These are phyloP conservation scores for Naganishia sp. DNA, from an alignment of 1,284 basidiomycete species.

Conservation along the genomic window DNA sequence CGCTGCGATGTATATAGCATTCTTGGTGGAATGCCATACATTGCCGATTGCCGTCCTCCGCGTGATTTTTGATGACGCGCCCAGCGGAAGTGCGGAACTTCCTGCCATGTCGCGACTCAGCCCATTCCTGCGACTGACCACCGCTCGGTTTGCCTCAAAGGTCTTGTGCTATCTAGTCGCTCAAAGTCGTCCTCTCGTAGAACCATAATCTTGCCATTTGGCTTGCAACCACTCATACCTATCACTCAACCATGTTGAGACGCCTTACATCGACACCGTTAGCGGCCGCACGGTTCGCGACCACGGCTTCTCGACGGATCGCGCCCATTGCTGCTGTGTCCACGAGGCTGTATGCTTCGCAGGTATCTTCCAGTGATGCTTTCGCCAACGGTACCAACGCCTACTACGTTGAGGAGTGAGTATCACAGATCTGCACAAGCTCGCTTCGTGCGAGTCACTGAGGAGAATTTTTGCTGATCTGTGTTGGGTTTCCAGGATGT, in stretches of 20 bases:
- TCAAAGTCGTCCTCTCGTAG: not conserved
- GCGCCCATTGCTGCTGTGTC: slow-evolving; percentile 14
- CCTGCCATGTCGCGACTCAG: slow-evolving; percentile 6
- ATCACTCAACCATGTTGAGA: slow-evolving; percentile 31
- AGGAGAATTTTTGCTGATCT: slow-evolving; percentile 1
- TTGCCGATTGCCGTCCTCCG: slow-evolving; percentile 21
- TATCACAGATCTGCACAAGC: slow-evolving; percentile 7
- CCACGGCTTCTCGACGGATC: slow-evolving; percentile 14
- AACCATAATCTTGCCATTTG: slow-evolving; percentile 7
- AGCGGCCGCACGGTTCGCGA: slow-evolving; percentile 20
- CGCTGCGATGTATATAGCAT: not conserved
- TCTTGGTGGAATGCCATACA: not conserved
- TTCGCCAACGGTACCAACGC: slow-evolving; percentile 91
- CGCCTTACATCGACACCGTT: slow-evolving; percentile 28
- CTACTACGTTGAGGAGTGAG: slow-evolving; percentile 86
- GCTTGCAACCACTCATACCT: not conserved
- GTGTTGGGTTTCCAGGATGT: slow-evolving; percentile 64
- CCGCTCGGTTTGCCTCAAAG: slow-evolving; percentile 2
- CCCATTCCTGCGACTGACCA: slow-evolving; percentile 7
- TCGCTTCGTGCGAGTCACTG: too few relatives aligned
- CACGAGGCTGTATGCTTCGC: slow-evolving; percentile 25
- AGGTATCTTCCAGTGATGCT: slow-evolving; percentile 52
- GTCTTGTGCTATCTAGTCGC: not conserved
- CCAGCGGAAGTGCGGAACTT: slow-evolving; percentile 25
- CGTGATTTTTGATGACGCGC: slow-evolving; percentile 30